phyloP scores from a whole-genome alignment of 257 asterid genomes.

The Nyctanthes arbortristis region DNA sequence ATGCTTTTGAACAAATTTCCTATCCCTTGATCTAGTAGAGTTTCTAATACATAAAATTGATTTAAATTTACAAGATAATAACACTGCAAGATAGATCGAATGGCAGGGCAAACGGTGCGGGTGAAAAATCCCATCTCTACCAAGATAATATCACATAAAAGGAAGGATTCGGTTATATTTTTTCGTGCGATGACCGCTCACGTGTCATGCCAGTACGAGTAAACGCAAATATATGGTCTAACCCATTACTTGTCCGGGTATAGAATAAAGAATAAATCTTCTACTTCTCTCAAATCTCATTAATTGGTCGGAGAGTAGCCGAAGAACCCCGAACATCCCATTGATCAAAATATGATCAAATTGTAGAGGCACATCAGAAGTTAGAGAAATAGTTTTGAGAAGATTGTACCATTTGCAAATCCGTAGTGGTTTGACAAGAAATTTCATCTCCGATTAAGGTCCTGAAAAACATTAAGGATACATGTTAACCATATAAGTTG shows the following conservation, averaged over 20 bases:
- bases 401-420: slow-evolving; percentile 71
- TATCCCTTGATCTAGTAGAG: slow-evolving; percentile 17
- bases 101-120: slow-evolving; percentile 24
- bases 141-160: background rate
- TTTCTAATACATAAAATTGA: slow-evolving; percentile 33
- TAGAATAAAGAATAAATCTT: background rate
- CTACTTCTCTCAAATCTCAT: background rate
- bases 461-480: slow-evolving; percentile 36
- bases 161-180: background rate
- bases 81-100: slow-evolving; percentile 7
- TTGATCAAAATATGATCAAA: slow-evolving; percentile 21
- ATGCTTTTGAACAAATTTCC: background rate
- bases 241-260: background rate
- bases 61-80: slow-evolving; percentile 46
- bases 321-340: slow-evolving; percentile 21
- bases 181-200: background rate
- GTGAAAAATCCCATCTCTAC: slow-evolving; percentile 17
- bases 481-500: background rate
- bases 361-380: slow-evolving; percentile 42
- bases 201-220: background rate
- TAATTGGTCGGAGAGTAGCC: slow-evolving; percentile 31
- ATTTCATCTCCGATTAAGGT: slow-evolving; percentile 52
- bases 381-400: slow-evolving; percentile 74
- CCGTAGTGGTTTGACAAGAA: slow-evolving; percentile 70
- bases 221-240: background rate